Conservation (phyloP, 352 stramenopile species). For the Phytopythium vexans region DNA sequence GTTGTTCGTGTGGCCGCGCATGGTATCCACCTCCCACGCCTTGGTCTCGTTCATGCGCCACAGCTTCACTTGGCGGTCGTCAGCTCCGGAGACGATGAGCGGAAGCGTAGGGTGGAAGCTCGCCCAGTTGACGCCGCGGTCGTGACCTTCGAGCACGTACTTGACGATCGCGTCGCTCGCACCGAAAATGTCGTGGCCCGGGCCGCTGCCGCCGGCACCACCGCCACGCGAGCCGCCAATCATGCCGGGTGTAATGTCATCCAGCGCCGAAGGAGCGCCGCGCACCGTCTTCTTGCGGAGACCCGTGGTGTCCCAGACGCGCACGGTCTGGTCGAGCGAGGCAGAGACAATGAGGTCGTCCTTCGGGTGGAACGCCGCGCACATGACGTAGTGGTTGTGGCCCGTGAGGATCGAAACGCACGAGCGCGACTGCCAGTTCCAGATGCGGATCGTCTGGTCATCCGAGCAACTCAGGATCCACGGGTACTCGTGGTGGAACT, state of each 20-base stretch:
- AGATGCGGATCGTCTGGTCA: conserved; percentile 99
- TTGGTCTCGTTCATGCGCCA: conserved; percentile 99
- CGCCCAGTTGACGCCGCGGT: conserved; percentile 99
- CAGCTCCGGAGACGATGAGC: conserved; percentile 97
- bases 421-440: conserved; percentile 99
- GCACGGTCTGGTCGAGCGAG: conserved; percentile 97
- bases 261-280: conserved; percentile 77
- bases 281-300: conserved; percentile 98
- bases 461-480: conserved; percentile 98
- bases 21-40: conserved; percentile 99
- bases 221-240: conserved; percentile 26
- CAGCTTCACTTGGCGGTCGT: conserved; percentile 99
- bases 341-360: conserved; percentile 99
- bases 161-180: conserved; percentile 99
- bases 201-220: conserved; percentile 16
- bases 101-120: conserved; percentile 98
- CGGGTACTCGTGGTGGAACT: conserved; percentile 99
- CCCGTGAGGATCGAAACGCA: conserved; percentile 99
- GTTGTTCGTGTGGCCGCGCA: conserved; percentile 99
- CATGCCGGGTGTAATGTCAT: conserved; percentile 39
- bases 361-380: conserved; percentile 98
- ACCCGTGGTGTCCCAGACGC: conserved; percentile 99
- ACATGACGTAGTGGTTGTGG: conserved; percentile 99
- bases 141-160: conserved; percentile 99
- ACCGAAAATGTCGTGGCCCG: conserved; percentile 96